These are phyloP conservation scores for Citrus glauca DNA, from an alignment of 345 rosid genomes.

Conservation along the genomic window DNA sequence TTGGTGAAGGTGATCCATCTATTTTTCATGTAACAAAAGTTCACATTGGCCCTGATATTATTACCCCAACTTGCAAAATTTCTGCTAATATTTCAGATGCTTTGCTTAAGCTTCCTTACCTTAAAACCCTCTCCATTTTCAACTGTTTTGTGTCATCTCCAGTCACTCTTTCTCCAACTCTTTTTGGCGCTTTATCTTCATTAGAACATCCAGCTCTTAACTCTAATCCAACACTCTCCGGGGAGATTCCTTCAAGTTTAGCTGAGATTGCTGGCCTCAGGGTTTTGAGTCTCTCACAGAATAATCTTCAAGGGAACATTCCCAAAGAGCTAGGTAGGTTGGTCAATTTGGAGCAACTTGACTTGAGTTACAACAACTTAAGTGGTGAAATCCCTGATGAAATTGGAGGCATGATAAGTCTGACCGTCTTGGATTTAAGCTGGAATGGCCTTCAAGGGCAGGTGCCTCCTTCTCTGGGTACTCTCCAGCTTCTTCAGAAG, in stretches of 20 bases:
- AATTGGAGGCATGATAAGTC: slow-evolving; percentile 29
- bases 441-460: slow-evolving; percentile 32
- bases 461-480: slow-evolving; percentile 30
- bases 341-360: slow-evolving; percentile 35
- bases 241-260: slow-evolving; percentile 34
- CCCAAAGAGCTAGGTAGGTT: slow-evolving; percentile 31
- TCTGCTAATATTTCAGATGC: slow-evolving; percentile 36
- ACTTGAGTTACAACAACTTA: slow-evolving; percentile 41
- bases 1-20: slow-evolving; percentile 24
- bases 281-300: slow-evolving; percentile 36
- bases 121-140: slow-evolving; percentile 38
- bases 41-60: slow-evolving; percentile 42
- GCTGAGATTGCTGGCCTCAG: slow-evolving; percentile 18
- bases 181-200: slow-evolving; percentile 28
- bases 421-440: slow-evolving; percentile 41
- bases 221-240: slow-evolving; percentile 40
- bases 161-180: slow-evolving; percentile 22
- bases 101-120: slow-evolving; percentile 35
- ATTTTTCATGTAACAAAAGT: slow-evolving; percentile 38
- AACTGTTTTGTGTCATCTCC: slow-evolving; percentile 34
- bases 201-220: slow-evolving; percentile 36
- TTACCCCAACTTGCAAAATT: slow-evolving; percentile 35
- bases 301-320: slow-evolving; percentile 33
- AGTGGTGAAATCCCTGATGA: slow-evolving; percentile 39
- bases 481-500: slow-evolving; percentile 39